Conservation (phyloP, 73 alveolate genomes). For the Symbiodinium pilosum region DNA sequence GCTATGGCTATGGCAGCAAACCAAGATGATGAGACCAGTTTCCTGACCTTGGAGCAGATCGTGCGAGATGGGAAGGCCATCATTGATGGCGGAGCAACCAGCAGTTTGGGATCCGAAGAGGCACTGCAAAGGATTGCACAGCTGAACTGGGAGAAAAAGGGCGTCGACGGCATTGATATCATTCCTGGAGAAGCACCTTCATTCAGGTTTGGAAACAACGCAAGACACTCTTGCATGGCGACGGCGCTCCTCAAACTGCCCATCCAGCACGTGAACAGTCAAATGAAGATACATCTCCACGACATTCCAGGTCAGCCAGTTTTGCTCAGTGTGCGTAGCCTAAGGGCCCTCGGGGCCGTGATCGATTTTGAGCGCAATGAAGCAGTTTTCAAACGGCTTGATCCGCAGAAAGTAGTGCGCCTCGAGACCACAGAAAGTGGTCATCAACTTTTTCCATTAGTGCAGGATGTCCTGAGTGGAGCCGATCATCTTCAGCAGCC, state of each 20-base stretch:
- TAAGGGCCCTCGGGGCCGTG: constrained; percentile 11
- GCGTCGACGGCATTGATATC: background rate
- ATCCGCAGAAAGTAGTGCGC: background rate
- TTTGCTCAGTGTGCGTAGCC: background rate
- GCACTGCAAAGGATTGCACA: background rate
- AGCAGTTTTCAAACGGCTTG: background rate
- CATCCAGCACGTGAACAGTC: background rate
- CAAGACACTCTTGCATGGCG: background rate
- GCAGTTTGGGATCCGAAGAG: background rate
- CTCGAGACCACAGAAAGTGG: background rate
- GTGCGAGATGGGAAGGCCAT: constrained; percentile 9
- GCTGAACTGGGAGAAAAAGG: background rate
- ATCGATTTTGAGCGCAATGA: constrained; percentile 16
- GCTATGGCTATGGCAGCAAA: background rate
- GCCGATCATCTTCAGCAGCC: background rate
- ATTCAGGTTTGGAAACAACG: constrained; percentile 32
- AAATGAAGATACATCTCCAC: constrained; percentile 1
- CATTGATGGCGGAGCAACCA: constrained; percentile 39
- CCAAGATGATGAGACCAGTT: background rate
- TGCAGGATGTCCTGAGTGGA: background rate
- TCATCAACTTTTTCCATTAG: constrained; percentile 11
- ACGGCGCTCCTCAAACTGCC: background rate
- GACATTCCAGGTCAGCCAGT: constrained; percentile 32
- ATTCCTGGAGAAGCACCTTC: background rate
- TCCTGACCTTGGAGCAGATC: background rate